Base-by-base conservation (phyloP, 371 early-diverging fungal genomes). In the Ordospora colligata region DNA sequence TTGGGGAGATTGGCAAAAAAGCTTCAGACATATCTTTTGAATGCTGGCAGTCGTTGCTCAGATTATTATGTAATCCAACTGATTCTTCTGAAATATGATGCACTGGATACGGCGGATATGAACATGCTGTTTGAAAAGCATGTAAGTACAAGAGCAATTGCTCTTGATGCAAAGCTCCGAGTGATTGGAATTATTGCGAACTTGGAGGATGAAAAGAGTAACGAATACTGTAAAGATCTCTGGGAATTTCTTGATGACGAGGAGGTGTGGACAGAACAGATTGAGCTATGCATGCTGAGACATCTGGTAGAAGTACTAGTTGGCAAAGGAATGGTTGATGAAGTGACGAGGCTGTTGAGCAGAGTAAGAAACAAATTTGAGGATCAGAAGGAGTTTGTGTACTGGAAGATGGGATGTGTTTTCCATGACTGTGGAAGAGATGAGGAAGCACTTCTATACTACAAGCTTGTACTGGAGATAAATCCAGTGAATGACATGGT, bases 401-500 rank as follows among this genome's bases (percentile, higher is more conserved):
- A 51, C 14, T 45, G 32, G 37, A 65, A 53, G 42, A 25, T 49
- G 17, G 80, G 70, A 14, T 47, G 71, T n/a, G 27, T 79, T 25
- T 47, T 53, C 44, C 44, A 23, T 8, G 32, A 19, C 42, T 42
- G 17, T 12, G 58, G 45, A 11, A 37, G 68, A 37, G 44, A 66
- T 25, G 58, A 77, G 37, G 69, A 74, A 10, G 71, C 77, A 27
- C 45, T 78, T 14, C 17, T 74, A 7, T 54, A 70, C 49, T 80
- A 58, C 40, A 78, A 72, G 17, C 50, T 70, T n/a, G 71, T 78
- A 22, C 74, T 84, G 14, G 17, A 69, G 43, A 62, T 47, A 17
- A 71, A 74, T 65, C 76, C 73, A 17, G 50, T 45, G 21, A 69
- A 72, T 53, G 69, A 75, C 46, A 67, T 69, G 43, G 69, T 75